Base-by-base conservation (phyloP, 495 filamentous ascomycete genomes). In the Parachaetomium inaequale region DNA sequence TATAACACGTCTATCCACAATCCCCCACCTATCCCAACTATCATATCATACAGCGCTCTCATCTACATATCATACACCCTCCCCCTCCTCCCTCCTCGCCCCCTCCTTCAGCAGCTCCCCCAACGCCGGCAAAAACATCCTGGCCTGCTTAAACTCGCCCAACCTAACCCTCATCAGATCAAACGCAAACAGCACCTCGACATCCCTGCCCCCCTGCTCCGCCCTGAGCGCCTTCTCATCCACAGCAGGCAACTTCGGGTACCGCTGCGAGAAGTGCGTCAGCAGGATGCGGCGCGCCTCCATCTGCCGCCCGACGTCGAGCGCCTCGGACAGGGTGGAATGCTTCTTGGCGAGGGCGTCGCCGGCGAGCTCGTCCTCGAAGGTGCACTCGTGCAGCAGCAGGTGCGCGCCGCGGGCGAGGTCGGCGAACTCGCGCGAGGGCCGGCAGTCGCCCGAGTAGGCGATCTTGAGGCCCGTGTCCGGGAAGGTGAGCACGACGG, bases 221-320 rank as follows among this genome's bases (percentile, higher is more conserved):
- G 63, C 28, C 15, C n/a, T 42, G 26, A 50, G 7, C 58, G 57
- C 77, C 36, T 55, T 73, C 68, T 55, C 65, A 55, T 78, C 72
- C 28, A 88, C 73, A 11, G 80, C 73, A 7, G 88, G 86, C 26
- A 93, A 68, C 76, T 97, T 96, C 67, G 91, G 89, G 74, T 98
- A 98, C n/a, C 94, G 80, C 73, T 98, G 94, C 32, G 85, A 89
- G 75, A 98, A 98, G 75, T 98, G 94, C 25, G 95, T 98, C 45
- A 98, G 79, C 58, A 97, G 66, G 19, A 93, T 83, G 23, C 87
- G 77, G 55, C 82, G 80, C 1, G 92, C 93, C 15, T 81, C 68
- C 95, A 98, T 98, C 29, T 74, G 74, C 28, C 79, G 81, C 26
- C 86, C 95, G 6, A 97, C 82, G 43, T 79, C 83, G 15, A 98